These are phyloP conservation scores for Verticillium zaregamsianum DNA, from an alignment of 2,329 filamentous ascomycete species.

Conservation along the genomic window DNA sequence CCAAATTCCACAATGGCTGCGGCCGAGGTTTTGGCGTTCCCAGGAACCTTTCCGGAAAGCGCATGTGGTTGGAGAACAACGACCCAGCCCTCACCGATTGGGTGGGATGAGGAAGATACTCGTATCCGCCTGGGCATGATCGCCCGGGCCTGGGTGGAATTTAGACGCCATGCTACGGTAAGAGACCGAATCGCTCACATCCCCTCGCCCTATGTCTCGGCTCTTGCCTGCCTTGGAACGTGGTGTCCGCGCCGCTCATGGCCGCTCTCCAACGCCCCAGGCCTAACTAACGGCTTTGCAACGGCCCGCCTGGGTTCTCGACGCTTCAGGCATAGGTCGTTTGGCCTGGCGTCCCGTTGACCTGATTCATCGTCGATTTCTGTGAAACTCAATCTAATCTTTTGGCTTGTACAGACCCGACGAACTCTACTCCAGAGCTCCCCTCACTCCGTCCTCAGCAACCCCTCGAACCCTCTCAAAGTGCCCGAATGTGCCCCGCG, in stretches of 20 bases:
- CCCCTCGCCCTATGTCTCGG: not conserved
- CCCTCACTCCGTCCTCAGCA: conserved; percentile 1
- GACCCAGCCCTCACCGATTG: conserved; percentile 28
- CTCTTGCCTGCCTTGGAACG: not conserved
- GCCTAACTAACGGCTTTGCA: conserved; percentile 5
- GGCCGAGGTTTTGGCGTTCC: conserved; percentile 41
- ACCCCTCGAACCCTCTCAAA: conserved; percentile 19
- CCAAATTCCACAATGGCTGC: conserved; percentile 51
- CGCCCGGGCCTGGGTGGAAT: conserved; percentile 26
- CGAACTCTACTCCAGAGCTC: conserved; percentile 1
- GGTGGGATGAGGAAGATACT: conserved; percentile 26
- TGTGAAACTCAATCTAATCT: conserved; percentile 7
- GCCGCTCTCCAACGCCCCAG: not conserved
- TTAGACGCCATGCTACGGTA: not conserved
- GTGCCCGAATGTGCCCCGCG: conserved; percentile 27
- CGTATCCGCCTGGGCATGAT: conserved; percentile 20
- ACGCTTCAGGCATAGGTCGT: conserved; percentile 1
- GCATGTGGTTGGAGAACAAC: conserved; percentile 31
- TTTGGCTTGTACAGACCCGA: conserved; percentile 9
- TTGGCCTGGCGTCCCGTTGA: conserved; percentile 2
- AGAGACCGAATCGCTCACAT: not conserved
- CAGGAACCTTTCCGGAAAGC: conserved; percentile 37
- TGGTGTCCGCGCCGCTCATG: conserved; percentile 1
- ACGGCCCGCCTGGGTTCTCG: not conserved
- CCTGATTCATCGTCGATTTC: not conserved